phyloP scores from a whole-genome alignment of 208 protist species.

The Phytomonas francai region DNA sequence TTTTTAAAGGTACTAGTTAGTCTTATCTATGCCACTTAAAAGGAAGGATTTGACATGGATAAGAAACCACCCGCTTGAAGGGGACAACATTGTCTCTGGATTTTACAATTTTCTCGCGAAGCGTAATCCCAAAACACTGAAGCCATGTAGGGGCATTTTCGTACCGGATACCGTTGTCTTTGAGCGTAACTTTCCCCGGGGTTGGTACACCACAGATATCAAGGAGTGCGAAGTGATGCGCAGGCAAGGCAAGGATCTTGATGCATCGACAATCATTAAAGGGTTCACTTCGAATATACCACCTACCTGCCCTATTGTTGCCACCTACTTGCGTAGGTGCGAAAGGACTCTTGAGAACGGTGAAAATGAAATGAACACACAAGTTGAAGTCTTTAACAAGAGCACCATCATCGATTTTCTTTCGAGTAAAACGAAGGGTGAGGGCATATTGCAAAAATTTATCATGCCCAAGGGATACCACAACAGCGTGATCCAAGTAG shows the following conservation, averaged over 20 bases:
- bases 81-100: slow-evolving; percentile 64
- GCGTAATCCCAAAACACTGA: slow-evolving; percentile 80
- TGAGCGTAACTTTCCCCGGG: slow-evolving; percentile 86
- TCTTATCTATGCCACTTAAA: slow-evolving; percentile 20
- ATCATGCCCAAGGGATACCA: slow-evolving; percentile 77
- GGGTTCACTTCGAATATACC: slow-evolving; percentile 43
- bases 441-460: slow-evolving; percentile 85
- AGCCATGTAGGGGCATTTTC: slow-evolving; percentile 65
- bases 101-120: slow-evolving; percentile 81
- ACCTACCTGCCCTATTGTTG: slow-evolving; percentile 56
- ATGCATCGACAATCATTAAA: slow-evolving; percentile 69
- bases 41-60: slow-evolving; percentile 57
- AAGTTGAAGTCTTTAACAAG: slow-evolving; percentile 83
- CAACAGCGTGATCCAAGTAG: slow-evolving; percentile 77
- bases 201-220: slow-evolving; percentile 82
- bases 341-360: slow-evolving; percentile 40
- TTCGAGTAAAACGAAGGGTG: slow-evolving; percentile 63
- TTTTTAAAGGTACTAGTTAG: background rate
- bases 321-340: slow-evolving; percentile 54
- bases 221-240: slow-evolving; percentile 78
- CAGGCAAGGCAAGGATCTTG: slow-evolving; percentile 81
- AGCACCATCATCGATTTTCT: slow-evolving; percentile 69
- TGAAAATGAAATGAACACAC: slow-evolving; percentile 40
- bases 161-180: slow-evolving; percentile 85
- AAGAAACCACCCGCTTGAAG: slow-evolving; percentile 84